phyloP scores from a whole-genome alignment of 495 filamentous ascomycete genomes.

The Penicillium crystallinum region DNA sequence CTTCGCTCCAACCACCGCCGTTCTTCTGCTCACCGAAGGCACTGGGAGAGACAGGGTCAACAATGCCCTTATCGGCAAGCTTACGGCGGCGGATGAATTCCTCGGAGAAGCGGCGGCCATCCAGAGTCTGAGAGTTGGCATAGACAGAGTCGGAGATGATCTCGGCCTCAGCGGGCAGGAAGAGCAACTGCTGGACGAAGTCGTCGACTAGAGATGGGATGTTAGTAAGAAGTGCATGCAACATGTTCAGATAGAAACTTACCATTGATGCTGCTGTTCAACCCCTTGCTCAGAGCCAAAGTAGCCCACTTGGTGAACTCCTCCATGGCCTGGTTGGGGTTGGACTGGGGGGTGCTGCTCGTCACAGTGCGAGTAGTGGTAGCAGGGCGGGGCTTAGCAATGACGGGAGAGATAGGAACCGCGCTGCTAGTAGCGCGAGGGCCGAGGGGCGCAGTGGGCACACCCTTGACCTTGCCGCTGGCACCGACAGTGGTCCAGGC shows the following conservation, averaged over 20 bases:
- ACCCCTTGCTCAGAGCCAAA: conserved; percentile 57
- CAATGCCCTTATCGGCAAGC: conserved; percentile 82
- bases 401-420: conserved; percentile 36
- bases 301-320: conserved; percentile 94
- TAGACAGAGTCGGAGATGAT: conserved; percentile 90
- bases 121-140: conserved; percentile 74
- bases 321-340: conserved; percentile 59
- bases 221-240: conserved; percentile 12
- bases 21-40: conserved; percentile 41
- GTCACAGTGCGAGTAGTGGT: conserved; percentile 33
- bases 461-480: conserved; percentile 79
- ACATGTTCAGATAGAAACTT: conserved; percentile 11
- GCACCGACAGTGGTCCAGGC: conserved; percentile 98
- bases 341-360: conserved; percentile 32
- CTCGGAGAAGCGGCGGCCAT: conserved; percentile 86
- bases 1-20: conserved; percentile 87
- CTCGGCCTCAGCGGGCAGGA: conserved; percentile 67
- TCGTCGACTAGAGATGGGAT: conserved; percentile 58
- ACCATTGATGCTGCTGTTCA: conserved; percentile 59
- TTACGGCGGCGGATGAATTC: conserved; percentile 91
- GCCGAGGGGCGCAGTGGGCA: conserved; percentile 51
- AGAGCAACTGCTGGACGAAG: conserved; percentile 68
- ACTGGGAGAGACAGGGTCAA: conserved; percentile 48
- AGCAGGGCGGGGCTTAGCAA: conserved; percentile 26
- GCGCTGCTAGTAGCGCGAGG: conserved; percentile 53